Conservation (phyloP, 2,329 filamentous ascomycete species). For the Myrmaecium sp. region DNA sequence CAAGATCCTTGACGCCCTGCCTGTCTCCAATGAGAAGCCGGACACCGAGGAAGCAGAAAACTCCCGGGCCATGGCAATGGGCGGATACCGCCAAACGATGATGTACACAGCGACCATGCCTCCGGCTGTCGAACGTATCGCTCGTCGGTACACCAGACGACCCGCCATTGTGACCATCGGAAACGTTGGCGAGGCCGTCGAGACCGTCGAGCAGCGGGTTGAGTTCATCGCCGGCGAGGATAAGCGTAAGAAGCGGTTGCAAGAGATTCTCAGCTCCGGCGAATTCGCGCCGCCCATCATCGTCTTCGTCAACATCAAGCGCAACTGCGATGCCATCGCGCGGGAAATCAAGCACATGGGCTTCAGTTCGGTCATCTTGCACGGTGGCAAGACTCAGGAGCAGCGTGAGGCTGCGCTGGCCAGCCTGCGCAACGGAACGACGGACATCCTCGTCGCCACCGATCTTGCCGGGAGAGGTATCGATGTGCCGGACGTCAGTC, state of each 20-base stretch:
- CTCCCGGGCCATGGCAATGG: conserved; percentile 65
- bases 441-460: conserved; percentile 84
- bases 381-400: conserved; percentile 93
- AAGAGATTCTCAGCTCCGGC: conserved; percentile 66
- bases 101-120: conserved; percentile 99
- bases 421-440: conserved; percentile 63
- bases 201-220: conserved; percentile 93
- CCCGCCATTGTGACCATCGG: conserved; percentile 92
- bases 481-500: conserved; percentile 80
- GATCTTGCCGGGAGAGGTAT: conserved; percentile 95
- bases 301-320: conserved; percentile 99
- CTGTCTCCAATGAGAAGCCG: conserved; percentile 85
- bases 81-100: conserved; percentile 90
- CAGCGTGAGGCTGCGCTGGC: conserved; percentile 87
- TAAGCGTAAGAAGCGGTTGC: conserved; percentile 88
- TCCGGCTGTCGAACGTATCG: conserved; percentile 76
- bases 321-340: conserved; percentile 90
- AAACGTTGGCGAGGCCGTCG: conserved; percentile 85
- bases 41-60: conserved; percentile 87
- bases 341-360: conserved; percentile 90
- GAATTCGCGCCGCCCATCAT: conserved; percentile 85
- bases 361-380: conserved; percentile 74
- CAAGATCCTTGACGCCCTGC: conserved; percentile 88
- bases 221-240: conserved; percentile 86
- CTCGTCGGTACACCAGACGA: conserved; percentile 86